Conservation (phyloP, 2,329 filamentous ascomycete species). For the Falciphora oryzae region DNA sequence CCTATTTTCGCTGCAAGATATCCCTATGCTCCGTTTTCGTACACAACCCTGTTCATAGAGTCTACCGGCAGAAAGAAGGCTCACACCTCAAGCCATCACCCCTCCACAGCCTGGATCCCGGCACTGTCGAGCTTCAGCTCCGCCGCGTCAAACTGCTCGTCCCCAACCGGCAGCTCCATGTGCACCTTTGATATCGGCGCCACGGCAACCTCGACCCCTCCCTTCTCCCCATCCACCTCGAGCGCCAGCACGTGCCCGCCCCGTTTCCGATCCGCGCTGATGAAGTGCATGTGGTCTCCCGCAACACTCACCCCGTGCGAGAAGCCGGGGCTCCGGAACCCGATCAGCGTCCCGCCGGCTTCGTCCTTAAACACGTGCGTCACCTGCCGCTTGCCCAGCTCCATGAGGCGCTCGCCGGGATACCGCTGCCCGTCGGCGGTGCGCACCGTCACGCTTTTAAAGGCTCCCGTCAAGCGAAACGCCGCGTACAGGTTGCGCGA, state of each 20-base stretch:
- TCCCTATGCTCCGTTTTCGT: no score
- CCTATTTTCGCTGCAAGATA: no score
- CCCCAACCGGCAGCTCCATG: constrained; percentile 26
- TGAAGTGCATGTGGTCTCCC: constrained; percentile 30
- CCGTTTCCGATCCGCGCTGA: constrained; percentile 23
- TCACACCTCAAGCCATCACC: no score
- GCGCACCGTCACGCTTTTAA: constrained; percentile 24
- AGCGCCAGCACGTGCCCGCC: constrained; percentile 28
- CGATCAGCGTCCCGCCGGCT: constrained; percentile 24
- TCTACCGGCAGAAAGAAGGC: no score
- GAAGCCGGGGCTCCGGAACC: constrained; percentile 27
- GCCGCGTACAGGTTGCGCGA: constrained; percentile 25
- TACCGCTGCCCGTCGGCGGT: constrained; percentile 26
- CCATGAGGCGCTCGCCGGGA: constrained; percentile 22
- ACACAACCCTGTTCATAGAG: no score
- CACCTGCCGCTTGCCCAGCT: constrained; percentile 24
- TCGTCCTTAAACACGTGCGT: constrained; percentile 21
- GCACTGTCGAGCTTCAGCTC: constrained; percentile 21
- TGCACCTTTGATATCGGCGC: constrained; percentile 24
- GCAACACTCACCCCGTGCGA: constrained; percentile 28
- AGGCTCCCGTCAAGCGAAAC: constrained; percentile 25
- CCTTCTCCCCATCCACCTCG: constrained; percentile 22
- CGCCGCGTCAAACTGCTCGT: constrained; percentile 27
- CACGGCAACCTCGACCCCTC: constrained; percentile 22
- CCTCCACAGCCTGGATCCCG: constrained; percentile 26